Percentiles rank a stretch among this genome's conserved stretches.
Conservation (phyloP, 1,284 basidiomycete species). For the Microbotryum silenes-acaulis region DNA sequence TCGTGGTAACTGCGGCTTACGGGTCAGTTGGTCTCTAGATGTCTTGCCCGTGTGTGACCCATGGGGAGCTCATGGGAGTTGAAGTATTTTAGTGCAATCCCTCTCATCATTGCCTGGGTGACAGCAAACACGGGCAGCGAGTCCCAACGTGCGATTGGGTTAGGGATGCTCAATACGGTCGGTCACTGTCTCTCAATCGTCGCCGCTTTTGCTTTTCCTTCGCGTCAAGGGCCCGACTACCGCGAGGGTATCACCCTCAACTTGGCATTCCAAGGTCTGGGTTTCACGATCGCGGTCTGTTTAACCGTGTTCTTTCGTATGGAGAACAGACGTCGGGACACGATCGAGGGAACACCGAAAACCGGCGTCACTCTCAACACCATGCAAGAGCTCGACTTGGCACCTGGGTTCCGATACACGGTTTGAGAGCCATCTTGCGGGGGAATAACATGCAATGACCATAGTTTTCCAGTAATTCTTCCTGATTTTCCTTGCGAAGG, state of each 20-base stretch:
- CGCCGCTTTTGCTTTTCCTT: conserved; percentile 45
- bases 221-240: conserved; percentile 41
- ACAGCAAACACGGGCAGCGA: conserved; percentile 40
- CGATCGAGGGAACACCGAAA: conserved; percentile 38
- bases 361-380: too few species aligned
- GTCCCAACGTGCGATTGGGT: conserved; percentile 41
- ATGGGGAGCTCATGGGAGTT: too few species aligned
- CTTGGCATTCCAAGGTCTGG: conserved; percentile 42
- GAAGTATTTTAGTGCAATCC: conserved; percentile 36
- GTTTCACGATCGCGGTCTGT: conserved; percentile 38
- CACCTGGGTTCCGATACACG: too few species aligned
- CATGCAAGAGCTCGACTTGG: too few species aligned
- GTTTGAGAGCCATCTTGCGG: too few species aligned
- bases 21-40: too few species aligned
- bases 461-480: too few species aligned
- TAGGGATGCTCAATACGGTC: conserved; percentile 46
- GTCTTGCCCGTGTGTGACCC: too few species aligned
- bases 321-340: conserved; percentile 43
- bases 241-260: conserved; percentile 43
- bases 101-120: conserved; percentile 38
- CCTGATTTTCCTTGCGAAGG: too few species aligned
- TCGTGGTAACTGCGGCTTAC: conserved; percentile 41
- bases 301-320: conserved; percentile 40
- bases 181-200: conserved; percentile 45
- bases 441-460: too few species aligned